These are phyloP conservation scores for Lagerstroemia speciosa DNA, from an alignment of 345 rosid species.

Conservation along the genomic window DNA sequence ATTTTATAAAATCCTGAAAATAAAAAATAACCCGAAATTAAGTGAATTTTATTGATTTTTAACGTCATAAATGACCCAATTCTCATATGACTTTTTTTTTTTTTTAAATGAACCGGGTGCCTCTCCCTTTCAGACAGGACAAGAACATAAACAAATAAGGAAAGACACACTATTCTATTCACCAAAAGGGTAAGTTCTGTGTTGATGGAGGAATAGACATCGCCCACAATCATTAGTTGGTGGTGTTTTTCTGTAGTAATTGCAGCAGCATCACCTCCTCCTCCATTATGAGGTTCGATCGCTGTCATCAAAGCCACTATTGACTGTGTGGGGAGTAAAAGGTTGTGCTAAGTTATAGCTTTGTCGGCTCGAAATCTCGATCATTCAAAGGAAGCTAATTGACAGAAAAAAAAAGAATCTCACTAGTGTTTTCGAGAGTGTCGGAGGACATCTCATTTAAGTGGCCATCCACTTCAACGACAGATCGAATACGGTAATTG, in stretches of 20 bases:
- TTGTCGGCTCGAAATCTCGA: neutral
- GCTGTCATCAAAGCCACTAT: neutral
- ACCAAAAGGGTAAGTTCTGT: constrained; percentile 2
- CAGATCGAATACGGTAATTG: no score
- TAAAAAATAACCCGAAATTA: no score
- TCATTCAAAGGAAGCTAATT: no score
- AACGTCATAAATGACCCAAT: no score
- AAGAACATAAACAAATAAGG: neutral
- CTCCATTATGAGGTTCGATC: neutral
- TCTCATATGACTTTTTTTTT: no score
- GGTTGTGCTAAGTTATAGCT: no score
- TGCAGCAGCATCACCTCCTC: neutral
- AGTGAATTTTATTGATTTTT: no score
- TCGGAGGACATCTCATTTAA: no score
- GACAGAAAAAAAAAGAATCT: no score
- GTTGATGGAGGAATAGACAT: neutral
- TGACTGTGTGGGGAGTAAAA: neutral
- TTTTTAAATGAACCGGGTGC: no score
- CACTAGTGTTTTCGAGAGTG: no score
- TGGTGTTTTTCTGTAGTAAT: neutral
- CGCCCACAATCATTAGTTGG: neutral
- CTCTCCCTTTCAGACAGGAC: neutral
- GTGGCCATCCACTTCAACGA: constrained; percentile 34
- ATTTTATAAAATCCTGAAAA: no score
- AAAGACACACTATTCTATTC: neutral